Base-by-base conservation (phyloP, 1,284 basidiomycete genomes). In the Cryptococcus maquisensis region DNA sequence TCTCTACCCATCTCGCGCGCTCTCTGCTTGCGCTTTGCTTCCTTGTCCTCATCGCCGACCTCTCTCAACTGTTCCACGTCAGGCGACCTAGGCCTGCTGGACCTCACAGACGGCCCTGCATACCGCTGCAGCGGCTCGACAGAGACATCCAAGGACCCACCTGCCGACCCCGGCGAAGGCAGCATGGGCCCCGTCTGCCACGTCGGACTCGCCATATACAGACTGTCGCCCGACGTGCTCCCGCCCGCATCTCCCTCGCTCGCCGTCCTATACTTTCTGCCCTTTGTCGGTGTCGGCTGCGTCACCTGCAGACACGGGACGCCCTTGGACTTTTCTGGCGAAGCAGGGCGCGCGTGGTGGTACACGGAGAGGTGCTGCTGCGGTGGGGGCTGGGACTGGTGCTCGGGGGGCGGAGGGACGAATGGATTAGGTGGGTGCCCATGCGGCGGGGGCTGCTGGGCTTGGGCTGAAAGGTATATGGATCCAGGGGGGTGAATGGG, bases 271-370 rank as follows among this genome's bases (percentile, higher is more conserved):
- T 28, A 62, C 53, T 53, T 62, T 52, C 56, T 64, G 23, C 53
- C 59, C 54, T 61, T 66, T 24, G 57, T 64, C 21, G 63, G 66
- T 21, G 61, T 64, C 21, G 66, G 57, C n/a, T 63, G 61, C 6
- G 58, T 58, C 20, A 68, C 57, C 12, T 66, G 65, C 0, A 65
- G 12, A 43, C 52, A 56, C 2, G 60, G 60, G 4, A 62, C 35
- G 21, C 50, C 47, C 4, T 38, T 38, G 18, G 35, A 21, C 38
- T 38, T 21, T 6, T 49, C 47, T 23, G 51, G 50, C 4, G 50
- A 50, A 4, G 40, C 24, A 3, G 46, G 37, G 3, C 40, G 46
- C 23, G 16, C 51, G 21, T 26, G 45, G 28, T 41, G 44, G 36
- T 48, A 51, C 39, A 47, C 51, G 49, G 15, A 48, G 38, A 24